Percentiles rank a stretch among this genome's conserved stretches.
These are phyloP conservation scores for Alloascoidea africana DNA, from an alignment of 805 yeast species.

Conservation along the genomic window DNA sequence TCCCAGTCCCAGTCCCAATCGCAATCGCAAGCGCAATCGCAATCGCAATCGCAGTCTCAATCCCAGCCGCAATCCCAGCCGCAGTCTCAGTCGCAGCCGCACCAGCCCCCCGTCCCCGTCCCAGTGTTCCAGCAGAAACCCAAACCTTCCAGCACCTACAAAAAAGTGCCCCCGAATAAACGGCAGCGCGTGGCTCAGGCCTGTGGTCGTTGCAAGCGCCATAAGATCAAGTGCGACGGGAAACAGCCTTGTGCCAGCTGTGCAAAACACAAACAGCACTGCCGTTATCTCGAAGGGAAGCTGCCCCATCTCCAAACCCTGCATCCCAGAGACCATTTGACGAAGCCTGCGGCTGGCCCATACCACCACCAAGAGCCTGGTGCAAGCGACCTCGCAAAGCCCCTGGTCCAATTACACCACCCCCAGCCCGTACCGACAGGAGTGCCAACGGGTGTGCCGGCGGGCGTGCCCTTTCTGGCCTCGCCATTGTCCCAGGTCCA, in stretches of 20 bases:
- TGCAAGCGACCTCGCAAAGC: not conserved
- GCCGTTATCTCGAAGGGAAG: not conserved
- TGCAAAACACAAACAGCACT: conserved; percentile 15
- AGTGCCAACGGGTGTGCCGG: not conserved
- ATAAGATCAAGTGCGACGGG: conserved; percentile 45
- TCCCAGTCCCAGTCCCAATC: no score
- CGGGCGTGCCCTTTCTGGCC: no score
- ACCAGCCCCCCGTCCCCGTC: no score
- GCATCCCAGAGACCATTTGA: not conserved
- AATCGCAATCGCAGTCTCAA: no score
- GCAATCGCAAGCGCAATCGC: no score
- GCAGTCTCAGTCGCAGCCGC: no score
- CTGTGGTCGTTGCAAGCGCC: conserved; percentile 38
- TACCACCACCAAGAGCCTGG: not conserved
- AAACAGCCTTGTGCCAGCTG: conserved; percentile 35
- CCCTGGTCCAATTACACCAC: not conserved
- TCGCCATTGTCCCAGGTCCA: no score
- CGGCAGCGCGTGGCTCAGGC: conserved; percentile 31
- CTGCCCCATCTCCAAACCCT: not conserved
- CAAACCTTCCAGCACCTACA: no score
- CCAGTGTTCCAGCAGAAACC: no score
- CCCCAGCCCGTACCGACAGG: not conserved
- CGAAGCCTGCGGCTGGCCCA: not conserved
- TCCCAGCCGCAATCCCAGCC: no score
- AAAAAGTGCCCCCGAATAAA: not conserved